These are phyloP conservation scores for Boletus barrowsii DNA, from an alignment of 768 basidiomycete genomes.

Conservation along the genomic window DNA sequence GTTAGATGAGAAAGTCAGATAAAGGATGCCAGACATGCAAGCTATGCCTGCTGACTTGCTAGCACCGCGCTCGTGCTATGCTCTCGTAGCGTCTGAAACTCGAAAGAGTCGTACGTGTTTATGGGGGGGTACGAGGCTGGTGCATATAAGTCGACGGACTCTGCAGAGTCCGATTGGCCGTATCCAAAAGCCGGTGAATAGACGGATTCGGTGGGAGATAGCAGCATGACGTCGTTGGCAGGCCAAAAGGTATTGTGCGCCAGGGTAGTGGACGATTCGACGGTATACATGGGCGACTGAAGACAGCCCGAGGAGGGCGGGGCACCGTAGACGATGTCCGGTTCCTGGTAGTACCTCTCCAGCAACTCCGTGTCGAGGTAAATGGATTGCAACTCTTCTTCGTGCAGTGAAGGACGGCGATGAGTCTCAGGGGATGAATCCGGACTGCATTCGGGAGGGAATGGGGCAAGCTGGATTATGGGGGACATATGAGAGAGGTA, in stretches of 20 bases:
- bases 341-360: constrained; percentile 18
- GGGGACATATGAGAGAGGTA: constrained; percentile 23
- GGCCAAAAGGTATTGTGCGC: constrained; percentile 13
- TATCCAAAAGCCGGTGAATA: constrained; percentile 20
- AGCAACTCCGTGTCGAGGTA: constrained; percentile 26
- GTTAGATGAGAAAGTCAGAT: constrained; percentile 25
- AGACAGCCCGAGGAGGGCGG: constrained; percentile 5
- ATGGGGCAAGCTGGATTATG: constrained; percentile 12
- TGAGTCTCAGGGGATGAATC: constrained; percentile 12
- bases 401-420: constrained; percentile 16
- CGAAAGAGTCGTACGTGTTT: constrained; percentile 31
- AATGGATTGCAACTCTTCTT: constrained; percentile 20
- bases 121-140: constrained; percentile 10
- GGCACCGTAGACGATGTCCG: constrained; percentile 14
- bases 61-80: constrained; percentile 18
- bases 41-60: constrained; percentile 23
- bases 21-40: background rate
- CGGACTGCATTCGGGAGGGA: constrained; percentile 17
- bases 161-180: constrained; percentile 17
- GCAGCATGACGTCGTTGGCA: constrained; percentile 12
- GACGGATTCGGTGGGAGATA: constrained; percentile 14
- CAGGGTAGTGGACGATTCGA: constrained; percentile 10
- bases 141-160: constrained; percentile 17
- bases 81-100: constrained; percentile 32
- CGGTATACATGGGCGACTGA: constrained; percentile 19